Conservation (phyloP, 352 stramenopile genomes). For the Phytophthora cryptogea region DNA sequence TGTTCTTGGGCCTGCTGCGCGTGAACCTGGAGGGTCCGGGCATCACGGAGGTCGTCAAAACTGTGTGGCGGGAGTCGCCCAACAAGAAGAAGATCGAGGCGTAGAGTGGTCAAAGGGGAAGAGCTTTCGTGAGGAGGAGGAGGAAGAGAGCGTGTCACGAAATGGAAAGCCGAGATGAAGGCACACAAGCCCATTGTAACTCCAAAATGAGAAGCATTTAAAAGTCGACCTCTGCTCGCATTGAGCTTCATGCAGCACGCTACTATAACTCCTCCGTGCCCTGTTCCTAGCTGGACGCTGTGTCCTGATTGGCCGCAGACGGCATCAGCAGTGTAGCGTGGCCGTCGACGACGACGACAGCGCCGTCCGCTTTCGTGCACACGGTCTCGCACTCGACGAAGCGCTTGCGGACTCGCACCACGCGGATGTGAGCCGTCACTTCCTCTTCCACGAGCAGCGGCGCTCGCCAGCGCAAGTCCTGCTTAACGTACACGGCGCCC, state of each 20-base stretch:
- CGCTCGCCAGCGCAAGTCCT: constrained; percentile 67
- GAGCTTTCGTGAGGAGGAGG: not conserved
- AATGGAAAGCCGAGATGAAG: constrained; percentile 31
- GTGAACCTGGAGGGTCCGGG: constrained; percentile 85
- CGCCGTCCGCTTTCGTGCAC: constrained; percentile 51
- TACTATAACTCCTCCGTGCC: not conserved
- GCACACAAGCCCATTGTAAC: constrained; percentile 15
- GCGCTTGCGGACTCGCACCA: constrained; percentile 61
- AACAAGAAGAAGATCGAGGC: constrained; percentile 62
- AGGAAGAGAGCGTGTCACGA: constrained; percentile 7
- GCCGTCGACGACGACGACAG: constrained; percentile 67
- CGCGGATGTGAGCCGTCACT: constrained; percentile 62
- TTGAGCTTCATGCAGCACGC: not conserved
- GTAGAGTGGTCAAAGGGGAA: constrained; percentile 11
- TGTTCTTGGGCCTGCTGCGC: constrained; percentile 83
- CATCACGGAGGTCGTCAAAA: constrained; percentile 88
- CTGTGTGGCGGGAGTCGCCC: constrained; percentile 79
- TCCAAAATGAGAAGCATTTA: constrained; percentile 21
- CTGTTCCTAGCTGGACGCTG: not conserved
- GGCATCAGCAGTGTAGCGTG: constrained; percentile 68
- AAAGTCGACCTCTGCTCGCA: constrained; percentile 11
- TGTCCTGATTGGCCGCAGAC: constrained; percentile 7
- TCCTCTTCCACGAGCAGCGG: constrained; percentile 69
- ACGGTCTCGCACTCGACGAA: constrained; percentile 79
- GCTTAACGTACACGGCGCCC: constrained; percentile 74